Percentiles rank a stretch among this genome's conserved stretches.
Evolutionary conservation across 2,329 filamentous ascomycete genomes (phyloP).

Genomic region (Lanzia echinophila): DNA sequence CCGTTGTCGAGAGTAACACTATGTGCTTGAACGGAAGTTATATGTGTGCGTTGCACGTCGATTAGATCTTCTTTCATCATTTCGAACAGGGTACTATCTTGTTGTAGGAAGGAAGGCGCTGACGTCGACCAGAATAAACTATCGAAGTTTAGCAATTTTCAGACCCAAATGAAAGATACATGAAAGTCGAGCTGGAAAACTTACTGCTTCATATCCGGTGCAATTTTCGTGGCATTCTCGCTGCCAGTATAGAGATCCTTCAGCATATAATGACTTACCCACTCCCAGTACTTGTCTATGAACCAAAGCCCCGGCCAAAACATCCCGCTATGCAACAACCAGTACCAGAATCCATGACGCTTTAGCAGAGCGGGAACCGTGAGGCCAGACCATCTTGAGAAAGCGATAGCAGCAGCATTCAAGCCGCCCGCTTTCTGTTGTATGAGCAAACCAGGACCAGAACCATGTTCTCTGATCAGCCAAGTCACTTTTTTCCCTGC

Average conservation of each 20-base stretch:
- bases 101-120: conserved; percentile 4
- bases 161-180: not conserved
- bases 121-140: conserved; percentile 10
- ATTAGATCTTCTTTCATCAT: not conserved
- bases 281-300: conserved; percentile 7
- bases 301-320: conserved; percentile 9
- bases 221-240: conserved; percentile 7
- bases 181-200: not conserved
- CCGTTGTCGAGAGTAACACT: conserved; percentile 1
- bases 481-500: conserved; percentile 17
- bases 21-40: not conserved
- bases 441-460: conserved; percentile 11
- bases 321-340: conserved; percentile 12
- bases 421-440: conserved; percentile 3
- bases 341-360: conserved; percentile 12
- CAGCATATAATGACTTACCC: conserved; percentile 5
- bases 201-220: conserved; percentile 7
- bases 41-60: conserved; percentile 5
- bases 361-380: conserved; percentile 4
- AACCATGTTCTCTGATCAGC: conserved; percentile 15
- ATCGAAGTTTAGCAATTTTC: not conserved
- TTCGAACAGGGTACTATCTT: conserved; percentile 1
- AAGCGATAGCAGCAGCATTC: conserved; percentile 9
- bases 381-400: conserved; percentile 1
- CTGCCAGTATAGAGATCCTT: conserved; percentile 5